Evolutionary conservation across 192 early-diverging fungal species (phyloP).

Genomic region (Chytriomyces sp.): DNA sequence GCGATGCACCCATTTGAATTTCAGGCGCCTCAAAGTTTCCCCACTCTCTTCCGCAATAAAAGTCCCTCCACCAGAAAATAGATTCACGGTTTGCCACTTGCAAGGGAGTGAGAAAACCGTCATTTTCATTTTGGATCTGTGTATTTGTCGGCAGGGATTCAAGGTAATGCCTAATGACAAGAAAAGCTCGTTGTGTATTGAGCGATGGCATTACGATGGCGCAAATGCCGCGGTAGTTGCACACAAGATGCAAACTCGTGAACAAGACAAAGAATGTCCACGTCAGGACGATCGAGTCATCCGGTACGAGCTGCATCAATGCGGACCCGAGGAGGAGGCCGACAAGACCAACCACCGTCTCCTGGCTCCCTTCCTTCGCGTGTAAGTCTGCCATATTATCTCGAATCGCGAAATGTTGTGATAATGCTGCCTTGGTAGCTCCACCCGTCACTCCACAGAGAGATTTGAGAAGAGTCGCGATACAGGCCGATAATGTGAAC

Average conservation of each 20-base stretch:
- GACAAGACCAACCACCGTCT: slow-evolving; percentile 45
- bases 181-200: slow-evolving; percentile 39
- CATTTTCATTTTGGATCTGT: background rate
- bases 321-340: slow-evolving; percentile 35
- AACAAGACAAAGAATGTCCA: slow-evolving; percentile 33
- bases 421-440: slow-evolving; percentile 41
- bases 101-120: background rate
- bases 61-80: slow-evolving; percentile 27
- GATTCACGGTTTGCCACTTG: slow-evolving; percentile 7
- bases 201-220: slow-evolving; percentile 40
- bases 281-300: background rate
- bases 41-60: background rate
- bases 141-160: too few species aligned
- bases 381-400: slow-evolving; percentile 46
- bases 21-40: background rate
- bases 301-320: slow-evolving; percentile 7
- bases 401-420: slow-evolving; percentile 45
- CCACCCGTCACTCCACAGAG: slow-evolving; percentile 47
- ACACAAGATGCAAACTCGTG: slow-evolving; percentile 37
- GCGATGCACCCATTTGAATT: slow-evolving; percentile 14
- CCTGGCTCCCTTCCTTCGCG: slow-evolving; percentile 53
- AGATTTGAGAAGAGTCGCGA: slow-evolving; percentile 18
- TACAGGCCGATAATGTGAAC: slow-evolving; percentile 29
- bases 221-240: slow-evolving; percentile 42
- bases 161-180: slow-evolving; percentile 28